phyloP scores from a whole-genome alignment of 2,329 filamentous ascomycete genomes.

The Geosmithia morbida region DNA sequence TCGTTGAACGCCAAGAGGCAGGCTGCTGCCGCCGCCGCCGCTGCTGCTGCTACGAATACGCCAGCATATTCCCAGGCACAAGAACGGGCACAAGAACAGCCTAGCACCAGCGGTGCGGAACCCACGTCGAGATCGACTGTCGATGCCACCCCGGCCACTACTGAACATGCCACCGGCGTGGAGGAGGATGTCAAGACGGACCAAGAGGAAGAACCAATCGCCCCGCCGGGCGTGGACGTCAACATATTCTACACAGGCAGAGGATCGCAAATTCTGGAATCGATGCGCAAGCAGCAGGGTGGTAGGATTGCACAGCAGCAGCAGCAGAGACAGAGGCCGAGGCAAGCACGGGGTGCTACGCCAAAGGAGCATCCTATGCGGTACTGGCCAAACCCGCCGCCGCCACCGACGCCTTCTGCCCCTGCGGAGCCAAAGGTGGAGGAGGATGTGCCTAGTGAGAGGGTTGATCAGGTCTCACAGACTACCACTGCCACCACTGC shows the following conservation, averaged over 20 bases:
- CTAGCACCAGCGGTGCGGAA: background rate
- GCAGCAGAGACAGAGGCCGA: conserved; percentile 4
- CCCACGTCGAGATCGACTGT: background rate
- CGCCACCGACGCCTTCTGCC: background rate
- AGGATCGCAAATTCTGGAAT: conserved; percentile 28
- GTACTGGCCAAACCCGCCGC: conserved; percentile 1
- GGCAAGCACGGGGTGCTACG: conserved; percentile 1
- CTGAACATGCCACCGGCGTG: background rate
- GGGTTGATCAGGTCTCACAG: background rate
- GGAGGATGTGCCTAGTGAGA: background rate
- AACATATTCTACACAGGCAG: conserved; percentile 32
- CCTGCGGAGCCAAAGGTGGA: background rate
- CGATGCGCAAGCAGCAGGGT: conserved; percentile 14
- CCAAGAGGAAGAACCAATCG: conserved; percentile 6
- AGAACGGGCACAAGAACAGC: background rate
- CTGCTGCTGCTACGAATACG: no score
- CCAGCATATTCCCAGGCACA: background rate
- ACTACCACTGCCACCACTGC: no score
- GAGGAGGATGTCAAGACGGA: conserved; percentile 1
- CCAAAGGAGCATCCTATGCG: conserved; percentile 22
- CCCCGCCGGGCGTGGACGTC: conserved; percentile 24
- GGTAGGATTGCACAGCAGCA: conserved; percentile 3
- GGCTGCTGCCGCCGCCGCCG: background rate
- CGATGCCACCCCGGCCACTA: background rate
- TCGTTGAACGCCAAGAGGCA: background rate